phyloP scores from a whole-genome alignment of 1,284 basidiomycete species.

The Athelia sp. region DNA sequence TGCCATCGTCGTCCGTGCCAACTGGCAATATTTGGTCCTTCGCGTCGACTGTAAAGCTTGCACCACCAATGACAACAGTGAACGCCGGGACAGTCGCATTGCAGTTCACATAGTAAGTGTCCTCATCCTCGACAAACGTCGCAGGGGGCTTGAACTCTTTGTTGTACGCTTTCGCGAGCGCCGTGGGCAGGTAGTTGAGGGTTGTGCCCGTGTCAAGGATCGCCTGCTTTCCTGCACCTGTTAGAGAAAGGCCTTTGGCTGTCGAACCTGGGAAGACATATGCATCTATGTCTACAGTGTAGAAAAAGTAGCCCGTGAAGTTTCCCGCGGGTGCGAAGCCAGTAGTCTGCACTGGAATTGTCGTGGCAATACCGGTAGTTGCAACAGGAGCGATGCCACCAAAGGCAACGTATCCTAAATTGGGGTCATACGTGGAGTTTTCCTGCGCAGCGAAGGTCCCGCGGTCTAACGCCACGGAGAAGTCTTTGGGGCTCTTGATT shows the following conservation, averaged over 20 bases:
- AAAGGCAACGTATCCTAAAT: constrained; percentile 12
- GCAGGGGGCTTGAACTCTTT: constrained; percentile 16
- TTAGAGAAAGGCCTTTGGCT: background rate
- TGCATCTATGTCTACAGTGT: constrained; percentile 18
- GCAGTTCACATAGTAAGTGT: constrained; percentile 15
- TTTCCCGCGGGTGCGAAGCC: constrained; percentile 1
- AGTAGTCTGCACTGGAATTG: constrained; percentile 17
- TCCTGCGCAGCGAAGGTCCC: constrained; percentile 6
- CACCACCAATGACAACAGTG: constrained; percentile 15
- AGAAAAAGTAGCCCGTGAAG: constrained; percentile 14
- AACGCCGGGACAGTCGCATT: constrained; percentile 17
- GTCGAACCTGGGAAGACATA: constrained; percentile 17
- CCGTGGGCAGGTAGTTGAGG: constrained; percentile 15
- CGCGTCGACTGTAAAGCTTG: constrained; percentile 14
- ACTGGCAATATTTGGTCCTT: constrained; percentile 15
- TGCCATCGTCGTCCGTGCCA: constrained; percentile 11
- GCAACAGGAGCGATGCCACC: constrained; percentile 10
- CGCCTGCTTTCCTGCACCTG: constrained; percentile 2
- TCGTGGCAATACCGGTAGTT: constrained; percentile 8
- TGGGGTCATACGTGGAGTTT: constrained; percentile 8
- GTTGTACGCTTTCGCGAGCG: constrained; percentile 17
- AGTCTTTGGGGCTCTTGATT: constrained; percentile 2
- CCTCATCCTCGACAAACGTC: constrained; percentile 11
- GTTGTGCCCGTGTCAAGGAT: constrained; percentile 19
- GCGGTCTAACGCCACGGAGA: constrained; percentile 12